Conservation (phyloP, 371 early-diverging fungal genomes). For the Mortierella sp. region DNA sequence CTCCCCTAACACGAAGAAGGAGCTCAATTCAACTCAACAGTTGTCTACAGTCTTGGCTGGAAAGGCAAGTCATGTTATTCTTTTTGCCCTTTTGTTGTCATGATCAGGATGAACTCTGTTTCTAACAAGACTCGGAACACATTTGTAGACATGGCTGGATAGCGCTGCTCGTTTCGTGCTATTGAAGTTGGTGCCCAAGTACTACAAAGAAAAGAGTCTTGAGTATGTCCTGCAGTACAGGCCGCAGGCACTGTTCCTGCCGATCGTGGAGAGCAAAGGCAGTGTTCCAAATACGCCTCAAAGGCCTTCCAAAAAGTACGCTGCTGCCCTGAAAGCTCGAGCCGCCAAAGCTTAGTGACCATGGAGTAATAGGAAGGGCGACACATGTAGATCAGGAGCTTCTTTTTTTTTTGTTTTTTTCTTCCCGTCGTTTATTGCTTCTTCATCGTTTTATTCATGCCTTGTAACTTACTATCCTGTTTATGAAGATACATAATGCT, state of each 20-base stretch:
- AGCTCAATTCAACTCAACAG: conserved; percentile 25
- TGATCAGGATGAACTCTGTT: neutral
- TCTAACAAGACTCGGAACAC: no score
- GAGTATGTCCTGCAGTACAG: conserved; percentile 28
- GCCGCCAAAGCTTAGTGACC: neutral
- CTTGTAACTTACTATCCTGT: neutral
- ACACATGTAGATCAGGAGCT: no score
- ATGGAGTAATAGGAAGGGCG: no score
- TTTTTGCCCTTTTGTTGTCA: no score
- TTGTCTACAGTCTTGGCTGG: conserved; percentile 23
- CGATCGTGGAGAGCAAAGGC: conserved; percentile 20
- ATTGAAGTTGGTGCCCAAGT: conserved; percentile 35
- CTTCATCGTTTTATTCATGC: neutral
- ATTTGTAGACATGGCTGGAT: conserved; percentile 35
- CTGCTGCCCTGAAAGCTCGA: conserved; percentile 12
- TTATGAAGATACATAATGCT: no score
- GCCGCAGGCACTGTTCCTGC: conserved; percentile 27
- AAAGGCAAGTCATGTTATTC: conserved; percentile 24
- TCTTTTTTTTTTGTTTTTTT: no score
- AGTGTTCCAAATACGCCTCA: conserved; percentile 21
- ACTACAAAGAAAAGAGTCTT: conserved; percentile 36
- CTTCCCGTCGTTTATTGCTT: neutral
- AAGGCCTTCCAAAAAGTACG: conserved; percentile 34
- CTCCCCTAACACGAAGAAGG: conserved; percentile 17
- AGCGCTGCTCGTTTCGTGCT: conserved; percentile 24